Percentiles rank a stretch among this genome's conserved stretches.
phyloP scores from a whole-genome alignment of 192 early-diverging fungal species.

The Umbelopsis ramanniana region DNA sequence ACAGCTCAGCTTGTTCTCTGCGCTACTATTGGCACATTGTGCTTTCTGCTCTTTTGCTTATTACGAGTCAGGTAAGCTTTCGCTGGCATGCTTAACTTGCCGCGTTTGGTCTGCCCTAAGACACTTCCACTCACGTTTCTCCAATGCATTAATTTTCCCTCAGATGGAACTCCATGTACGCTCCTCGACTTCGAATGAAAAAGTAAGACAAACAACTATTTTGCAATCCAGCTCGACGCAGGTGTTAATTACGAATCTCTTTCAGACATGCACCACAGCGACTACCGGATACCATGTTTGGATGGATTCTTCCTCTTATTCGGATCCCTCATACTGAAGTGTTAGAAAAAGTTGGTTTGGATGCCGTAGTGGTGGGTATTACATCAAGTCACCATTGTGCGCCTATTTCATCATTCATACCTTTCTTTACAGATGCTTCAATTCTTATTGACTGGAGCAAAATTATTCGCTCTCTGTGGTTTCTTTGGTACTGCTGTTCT shows the following conservation, averaged over 20 bases:
- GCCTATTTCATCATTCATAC: neutral
- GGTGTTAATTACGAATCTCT: neutral
- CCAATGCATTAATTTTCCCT: neutral
- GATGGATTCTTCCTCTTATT: slow-evolving; percentile 56
- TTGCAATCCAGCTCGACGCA: neutral
- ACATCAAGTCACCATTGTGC: neutral
- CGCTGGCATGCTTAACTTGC: neutral
- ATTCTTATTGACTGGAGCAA: slow-evolving; percentile 54
- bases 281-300: slow-evolving; percentile 50
- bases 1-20: slow-evolving; percentile 36
- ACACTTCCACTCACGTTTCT: neutral
- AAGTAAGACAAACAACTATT: slow-evolving; percentile 26
- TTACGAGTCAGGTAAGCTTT: slow-evolving; percentile 34
- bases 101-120: neutral
- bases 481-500: slow-evolving; percentile 53
- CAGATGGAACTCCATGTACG: slow-evolving; percentile 40
- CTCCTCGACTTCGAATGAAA: slow-evolving; percentile 40
- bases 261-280: slow-evolving; percentile 50
- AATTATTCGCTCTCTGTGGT: slow-evolving; percentile 53
- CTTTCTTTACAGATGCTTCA: slow-evolving; percentile 48
- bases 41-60: slow-evolving; percentile 40
- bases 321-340: slow-evolving; percentile 47
- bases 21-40: slow-evolving; percentile 28
- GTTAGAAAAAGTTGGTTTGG: slow-evolving; percentile 57
- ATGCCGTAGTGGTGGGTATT: slow-evolving; percentile 57